Conservation (phyloP, 305 asterid genomes). For the Ilex paraguariensis region DNA sequence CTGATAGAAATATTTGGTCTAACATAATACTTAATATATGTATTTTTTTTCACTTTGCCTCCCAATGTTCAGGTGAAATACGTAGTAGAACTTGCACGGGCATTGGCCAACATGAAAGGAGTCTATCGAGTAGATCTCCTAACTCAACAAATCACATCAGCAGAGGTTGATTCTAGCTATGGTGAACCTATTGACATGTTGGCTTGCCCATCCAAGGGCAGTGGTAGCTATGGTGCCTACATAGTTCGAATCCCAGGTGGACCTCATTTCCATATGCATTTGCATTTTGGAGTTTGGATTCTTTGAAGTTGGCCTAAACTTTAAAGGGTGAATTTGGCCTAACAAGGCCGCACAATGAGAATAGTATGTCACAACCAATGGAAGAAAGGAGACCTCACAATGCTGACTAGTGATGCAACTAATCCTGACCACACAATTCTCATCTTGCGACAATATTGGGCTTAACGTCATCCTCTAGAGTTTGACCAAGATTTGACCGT, state of each 20-base stretch:
- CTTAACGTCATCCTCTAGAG: too few relatives aligned
- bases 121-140: slow-evolving; percentile 61
- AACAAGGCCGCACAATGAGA: too few relatives aligned
- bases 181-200: slow-evolving; percentile 68
- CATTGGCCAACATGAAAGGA: slow-evolving; percentile 47
- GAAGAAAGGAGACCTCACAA: neutral
- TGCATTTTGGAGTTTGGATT: neutral
- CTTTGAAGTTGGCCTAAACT: neutral
- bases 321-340: neutral
- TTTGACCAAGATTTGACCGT: neutral
- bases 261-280: slow-evolving; percentile 13
- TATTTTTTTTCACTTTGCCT: too few relatives aligned
- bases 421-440: neutral
- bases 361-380: neutral
- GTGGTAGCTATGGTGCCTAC: slow-evolving; percentile 57
- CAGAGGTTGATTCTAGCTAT: slow-evolving; percentile 50
- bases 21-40: too few relatives aligned
- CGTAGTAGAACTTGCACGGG: slow-evolving; percentile 63
- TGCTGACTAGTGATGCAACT: neutral
- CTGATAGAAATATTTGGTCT: neutral
- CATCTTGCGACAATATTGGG: too few relatives aligned
- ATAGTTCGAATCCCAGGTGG: slow-evolving; percentile 62
- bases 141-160: slow-evolving; percentile 52
- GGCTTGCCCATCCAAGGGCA: slow-evolving; percentile 45
- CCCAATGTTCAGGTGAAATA: slow-evolving; percentile 38